These are phyloP conservation scores for Hanseniaspora taiwanica DNA, from an alignment of 805 yeast genomes.

Conservation along the genomic window DNA sequence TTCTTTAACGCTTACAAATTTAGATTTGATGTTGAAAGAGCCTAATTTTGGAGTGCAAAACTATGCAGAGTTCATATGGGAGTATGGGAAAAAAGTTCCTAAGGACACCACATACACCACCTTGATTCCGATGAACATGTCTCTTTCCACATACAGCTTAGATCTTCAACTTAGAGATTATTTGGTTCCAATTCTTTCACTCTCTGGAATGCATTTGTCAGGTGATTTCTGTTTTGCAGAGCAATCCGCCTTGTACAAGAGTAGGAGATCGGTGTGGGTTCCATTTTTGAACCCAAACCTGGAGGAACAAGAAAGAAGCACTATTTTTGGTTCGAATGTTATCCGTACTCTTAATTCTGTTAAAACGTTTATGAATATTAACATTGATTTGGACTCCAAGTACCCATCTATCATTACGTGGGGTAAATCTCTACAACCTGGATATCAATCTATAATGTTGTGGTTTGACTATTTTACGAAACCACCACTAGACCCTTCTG, in stretches of 20 bases:
- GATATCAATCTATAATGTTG: slow-evolving; percentile 44
- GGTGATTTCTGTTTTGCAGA: slow-evolving; percentile 51
- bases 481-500: slow-evolving; percentile 55
- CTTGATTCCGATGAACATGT: slow-evolving; percentile 35
- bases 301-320: slow-evolving; percentile 23
- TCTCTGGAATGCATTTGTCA: slow-evolving; percentile 25
- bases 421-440: slow-evolving; percentile 53
- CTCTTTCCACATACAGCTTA: slow-evolving; percentile 31
- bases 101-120: slow-evolving; percentile 38
- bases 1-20: slow-evolving; percentile 12
- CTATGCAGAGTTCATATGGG: slow-evolving; percentile 24
- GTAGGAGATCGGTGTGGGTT: slow-evolving; percentile 37
- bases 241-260: slow-evolving; percentile 31
- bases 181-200: slow-evolving; percentile 42
- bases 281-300: slow-evolving; percentile 35
- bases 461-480: slow-evolving; percentile 56
- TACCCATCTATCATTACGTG: slow-evolving; percentile 43
- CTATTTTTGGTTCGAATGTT: slow-evolving; percentile 42
- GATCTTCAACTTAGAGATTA: slow-evolving; percentile 39
- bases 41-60: slow-evolving; percentile 21
- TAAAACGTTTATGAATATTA: slow-evolving; percentile 39
- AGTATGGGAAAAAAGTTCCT: slow-evolving; percentile 41
- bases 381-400: slow-evolving; percentile 31
- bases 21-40: slow-evolving; percentile 15
- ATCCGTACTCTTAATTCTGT: slow-evolving; percentile 54